Percentiles rank a stretch among this genome's conserved stretches.
phyloP scores from a whole-genome alignment of 306 rosid genomes.

The cucumber (Cucumis sativus) region Cucumber_9930_V3 NC_026656.2:17551501-17552000 shows the following conservation, averaged over 20 bases:
- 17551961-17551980: too few species aligned
- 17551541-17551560: too few species aligned
- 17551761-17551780: background rate
- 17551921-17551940: background rate
- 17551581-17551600: too few species aligned
- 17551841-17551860: background rate
- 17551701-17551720: conserved; percentile 7
- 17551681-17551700: background rate
- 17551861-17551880: background rate
- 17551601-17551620: too few species aligned
- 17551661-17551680: background rate
- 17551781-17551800: background rate
- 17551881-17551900: background rate
- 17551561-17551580: too few species aligned
- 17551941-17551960: background rate
- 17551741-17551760: background rate
- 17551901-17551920: background rate
- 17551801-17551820: background rate
- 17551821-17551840: background rate
- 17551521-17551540: too few species aligned
- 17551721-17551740: background rate
- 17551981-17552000: too few species aligned
- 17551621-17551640: background rate
- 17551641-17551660: background rate
- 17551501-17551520: too few species aligned